These are phyloP conservation scores for Penicillium egyptiacum DNA, from an alignment of 495 filamentous ascomycete genomes.

Conservation along the genomic window DNA sequence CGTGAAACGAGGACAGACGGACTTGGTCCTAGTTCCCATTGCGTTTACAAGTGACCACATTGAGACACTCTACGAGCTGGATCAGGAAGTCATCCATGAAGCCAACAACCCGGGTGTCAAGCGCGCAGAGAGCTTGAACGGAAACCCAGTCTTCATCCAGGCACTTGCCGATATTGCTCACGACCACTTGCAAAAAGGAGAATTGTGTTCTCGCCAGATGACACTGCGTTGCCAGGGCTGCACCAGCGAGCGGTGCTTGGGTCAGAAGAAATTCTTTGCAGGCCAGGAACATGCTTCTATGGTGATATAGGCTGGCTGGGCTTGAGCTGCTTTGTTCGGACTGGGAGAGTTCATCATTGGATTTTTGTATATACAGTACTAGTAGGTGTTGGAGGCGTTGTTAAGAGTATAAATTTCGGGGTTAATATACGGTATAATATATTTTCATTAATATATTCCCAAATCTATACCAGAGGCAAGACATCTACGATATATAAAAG, in stretches of 20 bases:
- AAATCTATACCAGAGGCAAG: too few relatives aligned
- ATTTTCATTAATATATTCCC: not conserved
- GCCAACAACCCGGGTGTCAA: constrained; percentile 77
- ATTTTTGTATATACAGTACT: constrained; percentile 5
- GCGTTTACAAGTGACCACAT: constrained; percentile 99
- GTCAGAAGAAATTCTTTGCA: constrained; percentile 92
- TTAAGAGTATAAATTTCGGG: not conserved
- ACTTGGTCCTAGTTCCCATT: constrained; percentile 90
- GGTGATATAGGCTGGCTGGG: constrained; percentile 30
- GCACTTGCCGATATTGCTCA: constrained; percentile 86
- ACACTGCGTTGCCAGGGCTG: constrained; percentile 90
- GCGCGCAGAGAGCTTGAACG: constrained; percentile 91
- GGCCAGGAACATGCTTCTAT: constrained; percentile 40
- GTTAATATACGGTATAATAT: constrained; percentile 3
- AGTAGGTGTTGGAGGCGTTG: constrained; percentile 5
- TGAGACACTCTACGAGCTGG: constrained; percentile 93
- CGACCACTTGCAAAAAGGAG: constrained; percentile 68
- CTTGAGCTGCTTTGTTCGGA: not conserved
- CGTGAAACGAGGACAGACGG: constrained; percentile 85
- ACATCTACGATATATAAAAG: not conserved
- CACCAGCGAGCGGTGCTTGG: constrained; percentile 82
- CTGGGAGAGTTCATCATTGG: not conserved
- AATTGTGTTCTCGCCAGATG: constrained; percentile 78
- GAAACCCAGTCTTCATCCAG: constrained; percentile 84
- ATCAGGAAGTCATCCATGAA: constrained; percentile 92